Conservation (phyloP, 2,329 filamentous ascomycete species). For the Cadophora luteo-olivacea region DNA sequence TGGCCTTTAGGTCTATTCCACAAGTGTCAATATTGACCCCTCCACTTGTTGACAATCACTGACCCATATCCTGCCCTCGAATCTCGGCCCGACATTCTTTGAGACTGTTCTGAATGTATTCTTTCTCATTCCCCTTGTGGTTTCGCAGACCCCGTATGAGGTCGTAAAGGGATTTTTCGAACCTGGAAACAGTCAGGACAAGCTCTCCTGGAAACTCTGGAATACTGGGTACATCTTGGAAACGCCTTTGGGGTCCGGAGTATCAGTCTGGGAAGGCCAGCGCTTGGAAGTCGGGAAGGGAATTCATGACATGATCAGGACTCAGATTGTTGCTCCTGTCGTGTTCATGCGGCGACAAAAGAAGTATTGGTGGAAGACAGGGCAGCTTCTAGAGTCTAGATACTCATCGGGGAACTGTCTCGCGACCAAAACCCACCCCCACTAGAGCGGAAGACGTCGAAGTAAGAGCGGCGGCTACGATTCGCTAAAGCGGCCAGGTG, state of each 20-base stretch:
- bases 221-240: constrained; percentile 20
- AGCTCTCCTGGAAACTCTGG: not conserved
- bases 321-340: not conserved
- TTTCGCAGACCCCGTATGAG: constrained; percentile 95
- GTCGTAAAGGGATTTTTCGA: constrained; percentile 98
- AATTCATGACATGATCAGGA: constrained; percentile 12
- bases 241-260: not conserved
- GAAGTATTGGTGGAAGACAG: not conserved
- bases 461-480: not conserved
- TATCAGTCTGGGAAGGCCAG: constrained; percentile 4
- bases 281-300: not conserved
- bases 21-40: constrained; percentile 15
- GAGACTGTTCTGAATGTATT: constrained; percentile 91
- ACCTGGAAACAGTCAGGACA: constrained; percentile 62
- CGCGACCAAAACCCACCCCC: constrained; percentile 3
- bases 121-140: constrained; percentile 93
- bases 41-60: constrained; percentile 42
- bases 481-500: not conserved
- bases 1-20: constrained; percentile 85
- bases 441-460: not conserved
- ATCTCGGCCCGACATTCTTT: constrained; percentile 97
- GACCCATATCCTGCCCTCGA: constrained; percentile 90
- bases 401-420: not conserved
- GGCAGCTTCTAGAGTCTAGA: not conserved
- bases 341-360: not conserved